Base-by-base conservation (phyloP, 257 asterid genomes). In the Capsicum baccatum region DNA sequence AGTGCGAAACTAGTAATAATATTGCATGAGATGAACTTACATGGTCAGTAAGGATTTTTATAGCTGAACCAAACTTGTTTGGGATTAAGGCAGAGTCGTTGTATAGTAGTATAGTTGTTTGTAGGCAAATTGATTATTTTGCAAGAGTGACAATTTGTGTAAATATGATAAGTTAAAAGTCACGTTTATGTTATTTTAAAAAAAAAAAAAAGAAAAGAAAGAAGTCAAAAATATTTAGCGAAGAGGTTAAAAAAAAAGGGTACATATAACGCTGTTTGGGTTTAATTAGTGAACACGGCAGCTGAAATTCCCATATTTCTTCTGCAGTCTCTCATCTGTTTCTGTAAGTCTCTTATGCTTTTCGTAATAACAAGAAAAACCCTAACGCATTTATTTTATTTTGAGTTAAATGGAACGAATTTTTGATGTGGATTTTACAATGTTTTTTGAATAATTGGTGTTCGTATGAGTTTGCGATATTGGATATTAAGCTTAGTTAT, bases 211-310 rank as follows among this genome's bases (percentile, higher is more conserved):
- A 39, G 2, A 39, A 39, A 48, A 3, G 9, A 50, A 50, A 42
- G 48, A 21, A 26, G 33, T 26, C 33, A 26, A 66, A 37, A 3
- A 39, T 68, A 39, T 37, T 68, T 68, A 68, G 54, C 78, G 39
- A 68, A 68, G 8, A n/a, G 35, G 3, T 6, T 6, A 16, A 66
- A 66, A 52, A 10, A 52, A 10, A 54, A 11, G 12, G 3, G 17
- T 19, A 44, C n/a, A 17, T 35, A 9, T 37, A 17, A 42, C 15
- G 33, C 19, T 39, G 33, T 42, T 69, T 4, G n/a, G 79, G 79
- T 17, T 71, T 71, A 71, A 44, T 71, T 71, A n/a, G 9, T 44
- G 79, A 2, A 47, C 79, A 71, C 17, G 79, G 39, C 39, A 71
- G 57, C 39, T 71, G 37, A 44, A 48, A 54, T 26, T 76, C 81